Percentiles rank a stretch among this genome's conserved stretches.
phyloP scores from a whole-genome alignment of 768 basidiomycete species.

The Tulasnella calospora region DNA sequence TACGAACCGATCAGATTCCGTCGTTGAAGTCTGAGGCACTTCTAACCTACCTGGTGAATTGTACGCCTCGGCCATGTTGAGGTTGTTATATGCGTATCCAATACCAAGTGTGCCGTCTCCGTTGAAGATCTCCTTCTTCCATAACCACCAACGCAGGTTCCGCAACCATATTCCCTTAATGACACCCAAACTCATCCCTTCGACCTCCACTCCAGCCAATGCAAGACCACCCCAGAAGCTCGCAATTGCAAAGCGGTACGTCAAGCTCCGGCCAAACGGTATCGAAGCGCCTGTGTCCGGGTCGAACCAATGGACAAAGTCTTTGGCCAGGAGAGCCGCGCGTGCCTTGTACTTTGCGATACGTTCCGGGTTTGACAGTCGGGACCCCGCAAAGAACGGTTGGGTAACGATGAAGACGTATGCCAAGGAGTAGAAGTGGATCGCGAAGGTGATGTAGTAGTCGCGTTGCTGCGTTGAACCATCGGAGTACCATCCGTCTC shows the following conservation, averaged over 20 bases:
- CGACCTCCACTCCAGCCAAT: constrained; percentile 51
- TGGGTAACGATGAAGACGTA: constrained; percentile 37
- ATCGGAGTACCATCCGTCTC: constrained; percentile 52
- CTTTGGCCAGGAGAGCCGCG: constrained; percentile 56
- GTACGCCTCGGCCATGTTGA: constrained; percentile 52
- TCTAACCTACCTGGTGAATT: constrained; percentile 50
- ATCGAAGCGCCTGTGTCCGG: constrained; percentile 62
- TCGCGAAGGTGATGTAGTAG: constrained; percentile 75
- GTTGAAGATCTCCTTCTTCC: constrained; percentile 41
- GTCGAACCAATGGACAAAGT: constrained; percentile 74
- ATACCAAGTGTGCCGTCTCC: constrained; percentile 66
- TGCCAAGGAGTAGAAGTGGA: constrained; percentile 65
- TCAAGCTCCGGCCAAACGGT: constrained; percentile 70
- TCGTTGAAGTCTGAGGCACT: neutral
- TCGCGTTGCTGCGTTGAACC: constrained; percentile 36
- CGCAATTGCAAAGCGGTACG: constrained; percentile 67
- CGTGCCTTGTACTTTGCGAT: constrained; percentile 61
- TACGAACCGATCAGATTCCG: neutral
- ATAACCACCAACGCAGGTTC: constrained; percentile 67
- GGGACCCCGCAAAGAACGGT: constrained; percentile 38
- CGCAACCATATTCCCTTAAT: constrained; percentile 67
- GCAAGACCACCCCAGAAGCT: constrained; percentile 72
- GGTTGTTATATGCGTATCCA: constrained; percentile 34
- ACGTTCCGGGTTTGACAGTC: constrained; percentile 59
- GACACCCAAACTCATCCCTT: constrained; percentile 43